phyloP scores from a whole-genome alignment of 164 flowering plant species.

The Nymphaea thermarum region DNA sequence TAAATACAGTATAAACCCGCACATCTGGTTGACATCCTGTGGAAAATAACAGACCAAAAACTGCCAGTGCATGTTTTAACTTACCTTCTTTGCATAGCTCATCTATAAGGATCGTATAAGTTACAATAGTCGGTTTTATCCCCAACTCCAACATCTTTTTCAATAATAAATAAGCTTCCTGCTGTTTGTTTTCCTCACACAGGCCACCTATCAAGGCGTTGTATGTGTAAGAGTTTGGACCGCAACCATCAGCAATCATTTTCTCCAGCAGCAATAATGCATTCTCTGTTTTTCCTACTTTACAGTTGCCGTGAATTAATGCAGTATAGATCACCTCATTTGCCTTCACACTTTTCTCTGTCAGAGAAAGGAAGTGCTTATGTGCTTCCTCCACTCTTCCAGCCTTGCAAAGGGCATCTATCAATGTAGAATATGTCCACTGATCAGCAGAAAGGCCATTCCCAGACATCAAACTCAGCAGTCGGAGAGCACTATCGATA shows the following conservation, averaged over 20 bases:
- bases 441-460: slow-evolving; percentile 45
- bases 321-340: slow-evolving; percentile 60
- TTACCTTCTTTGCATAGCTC: slow-evolving; percentile 42
- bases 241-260: slow-evolving; percentile 40
- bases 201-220: slow-evolving; percentile 58
- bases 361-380: slow-evolving; percentile 36
- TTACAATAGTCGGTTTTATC: slow-evolving; percentile 34
- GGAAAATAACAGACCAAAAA: slow-evolving; percentile 41
- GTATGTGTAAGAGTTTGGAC: slow-evolving; percentile 45
- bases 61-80: slow-evolving; percentile 32
- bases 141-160: slow-evolving; percentile 41
- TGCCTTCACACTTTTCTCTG: slow-evolving; percentile 37
- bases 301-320: slow-evolving; percentile 69
- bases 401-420: slow-evolving; percentile 38
- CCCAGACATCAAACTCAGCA: slow-evolving; percentile 51
- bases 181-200: slow-evolving; percentile 36
- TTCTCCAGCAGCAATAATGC: slow-evolving; percentile 37
- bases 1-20: slow-evolving; percentile 46
- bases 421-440: slow-evolving; percentile 54
- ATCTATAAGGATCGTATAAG: slow-evolving; percentile 59
- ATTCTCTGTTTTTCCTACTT: slow-evolving; percentile 32
- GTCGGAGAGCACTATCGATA: slow-evolving; percentile 53
- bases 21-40: slow-evolving; percentile 47
- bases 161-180: slow-evolving; percentile 35
- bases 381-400: slow-evolving; percentile 45